Percentiles rank a stretch among this genome's conserved stretches.
phyloP scores from a whole-genome alignment of 306 rosid genomes.

The Ammopiptanthus mongolicus region DNA sequence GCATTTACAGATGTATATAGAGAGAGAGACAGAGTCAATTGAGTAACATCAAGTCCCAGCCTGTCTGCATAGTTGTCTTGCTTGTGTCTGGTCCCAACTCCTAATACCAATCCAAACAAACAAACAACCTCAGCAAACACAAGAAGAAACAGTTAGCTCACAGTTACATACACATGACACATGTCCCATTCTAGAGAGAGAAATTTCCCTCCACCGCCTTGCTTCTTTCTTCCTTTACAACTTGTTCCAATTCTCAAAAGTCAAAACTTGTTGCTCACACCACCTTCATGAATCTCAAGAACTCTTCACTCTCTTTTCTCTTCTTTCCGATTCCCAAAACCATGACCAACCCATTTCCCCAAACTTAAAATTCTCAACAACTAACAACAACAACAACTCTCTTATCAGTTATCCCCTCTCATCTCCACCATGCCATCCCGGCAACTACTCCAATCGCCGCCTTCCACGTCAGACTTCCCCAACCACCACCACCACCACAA shows the following conservation, averaged over 20 bases:
- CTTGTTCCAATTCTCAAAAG: not conserved
- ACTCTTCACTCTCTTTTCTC: not conserved
- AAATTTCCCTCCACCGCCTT: not conserved
- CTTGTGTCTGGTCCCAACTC: not conserved
- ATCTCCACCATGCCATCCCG: conserved; percentile 53
- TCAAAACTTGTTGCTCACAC: not conserved
- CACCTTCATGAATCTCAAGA: not conserved
- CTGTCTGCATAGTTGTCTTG: not conserved
- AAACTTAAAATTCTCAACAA: not conserved
- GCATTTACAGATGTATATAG: not conserved
- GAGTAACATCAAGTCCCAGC: not conserved
- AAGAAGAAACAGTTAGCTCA: conserved; percentile 5
- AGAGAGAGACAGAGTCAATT: not conserved
- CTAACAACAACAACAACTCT: too few species aligned
- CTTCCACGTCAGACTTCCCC: conserved; percentile 2
- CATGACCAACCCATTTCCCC: not conserved
- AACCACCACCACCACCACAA: not conserved
- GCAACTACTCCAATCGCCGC: conserved; percentile 31
- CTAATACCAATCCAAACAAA: not conserved
- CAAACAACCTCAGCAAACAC: not conserved
- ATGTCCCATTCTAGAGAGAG: not conserved
- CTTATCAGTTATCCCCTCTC: not conserved
- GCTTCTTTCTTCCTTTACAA: not conserved
- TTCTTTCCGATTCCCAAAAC: not conserved
- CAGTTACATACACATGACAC: not conserved